These are phyloP conservation scores for Neurospora sp. DNA, from an alignment of 2,329 filamentous ascomycete species.

Conservation along the genomic window DNA sequence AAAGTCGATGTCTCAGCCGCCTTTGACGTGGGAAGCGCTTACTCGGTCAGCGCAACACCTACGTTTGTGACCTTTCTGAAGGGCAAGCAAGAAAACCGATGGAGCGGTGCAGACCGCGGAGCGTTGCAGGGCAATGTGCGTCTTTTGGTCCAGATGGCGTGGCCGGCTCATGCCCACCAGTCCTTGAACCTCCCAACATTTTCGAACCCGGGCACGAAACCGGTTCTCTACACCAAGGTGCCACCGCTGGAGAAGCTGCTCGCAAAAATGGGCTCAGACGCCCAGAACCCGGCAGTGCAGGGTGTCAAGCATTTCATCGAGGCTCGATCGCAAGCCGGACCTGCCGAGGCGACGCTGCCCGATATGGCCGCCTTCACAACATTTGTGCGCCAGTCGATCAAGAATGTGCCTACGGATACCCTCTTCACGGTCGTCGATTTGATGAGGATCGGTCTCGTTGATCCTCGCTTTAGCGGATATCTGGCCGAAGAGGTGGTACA, in stretches of 20 bases:
- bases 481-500: slow-evolving; percentile 67
- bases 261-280: slow-evolving; percentile 59
- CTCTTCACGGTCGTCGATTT: slow-evolving; percentile 83
- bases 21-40: slow-evolving; percentile 52
- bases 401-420: slow-evolving; percentile 47
- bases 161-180: slow-evolving; percentile 66
- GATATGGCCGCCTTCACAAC: slow-evolving; percentile 54
- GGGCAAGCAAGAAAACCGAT: slow-evolving; percentile 66
- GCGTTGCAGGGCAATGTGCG: slow-evolving; percentile 62
- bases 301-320: slow-evolving; percentile 64
- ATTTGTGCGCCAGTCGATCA: slow-evolving; percentile 47
- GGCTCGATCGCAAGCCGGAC: slow-evolving; percentile 43
- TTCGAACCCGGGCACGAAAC: slow-evolving; percentile 49
- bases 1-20: slow-evolving; percentile 71
- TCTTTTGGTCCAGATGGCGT: slow-evolving; percentile 64
- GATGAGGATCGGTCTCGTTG: slow-evolving; percentile 64
- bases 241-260: slow-evolving; percentile 77
- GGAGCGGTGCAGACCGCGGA: slow-evolving; percentile 65
- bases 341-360: slow-evolving; percentile 60
- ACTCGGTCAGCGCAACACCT: slow-evolving; percentile 65
- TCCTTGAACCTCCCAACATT: slow-evolving; percentile 61
- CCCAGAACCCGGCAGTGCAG: slow-evolving; percentile 49
- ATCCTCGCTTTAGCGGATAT: slow-evolving; percentile 69
- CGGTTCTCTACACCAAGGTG: slow-evolving; percentile 64
- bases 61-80: slow-evolving; percentile 80